Evolutionary conservation across 805 yeast species (phyloP), one percentile per base, ranked within the genome.

Genomic region (Barnettozyma botsteinii): DNA sequence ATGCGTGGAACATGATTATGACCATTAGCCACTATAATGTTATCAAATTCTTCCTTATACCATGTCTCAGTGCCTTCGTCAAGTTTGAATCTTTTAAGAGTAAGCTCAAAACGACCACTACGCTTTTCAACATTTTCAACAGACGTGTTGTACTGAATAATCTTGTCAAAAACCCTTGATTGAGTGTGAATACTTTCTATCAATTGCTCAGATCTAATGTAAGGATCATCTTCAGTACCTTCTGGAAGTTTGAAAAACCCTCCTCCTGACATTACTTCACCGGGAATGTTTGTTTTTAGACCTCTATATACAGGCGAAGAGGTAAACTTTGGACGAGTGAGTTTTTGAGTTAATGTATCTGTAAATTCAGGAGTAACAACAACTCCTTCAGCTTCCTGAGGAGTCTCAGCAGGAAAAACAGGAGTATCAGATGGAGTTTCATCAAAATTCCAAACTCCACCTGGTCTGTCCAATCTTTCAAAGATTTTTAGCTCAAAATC

Each of bases 21-120:
- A 8, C 85, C 85, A 10, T 70, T 58, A 4, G 81, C 76, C 10
- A 77, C 54, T 4, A 73, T 65, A 4, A 79, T 66, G 12, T 47
- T 30, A 50, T 65, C 70, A 41, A 56, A 65, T 7, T 43, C 53
- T 27, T 60, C 56, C 40, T 59, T 65, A 43, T 49, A 60, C 72
- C 72, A 67, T 12, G 47, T 28, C 38, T 66, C 70, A n/a, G n/a
- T n/a, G n/a, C n/a, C n/a, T n/a, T n/a, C n/a, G n/a, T n/a, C n/a
- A n/a, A 53, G 28, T 5, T 8, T 12, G n/a, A 10, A 10, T 25
- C 13, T 25, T 12, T n/a, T 25, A 11, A 25, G 13, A 10, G 28
- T 10, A 25, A 25, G 8, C 13, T 25, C 28, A 25, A 25, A 25
- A 12, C 28, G 28, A 12, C 28, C 28, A 12, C 13, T 12, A 10